A percentile compares a stretch with the other conserved stretches of the same genome.
Conservation (phyloP, 176 grass and related monocot species). For the Calamus simplicifolius region DNA sequence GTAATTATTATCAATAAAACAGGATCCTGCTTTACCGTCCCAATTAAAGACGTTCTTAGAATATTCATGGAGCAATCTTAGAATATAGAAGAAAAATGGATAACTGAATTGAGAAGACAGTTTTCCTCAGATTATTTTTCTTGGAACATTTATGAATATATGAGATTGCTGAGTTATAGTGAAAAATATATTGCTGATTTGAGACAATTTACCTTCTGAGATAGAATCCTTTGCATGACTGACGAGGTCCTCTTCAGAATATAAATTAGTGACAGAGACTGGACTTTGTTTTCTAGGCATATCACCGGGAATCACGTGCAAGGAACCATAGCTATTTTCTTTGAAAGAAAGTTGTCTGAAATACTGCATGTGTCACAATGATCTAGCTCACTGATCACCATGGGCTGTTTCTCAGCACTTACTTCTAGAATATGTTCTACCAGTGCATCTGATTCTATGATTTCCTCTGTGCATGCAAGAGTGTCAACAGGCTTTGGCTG, state of each 20-base stretch:
- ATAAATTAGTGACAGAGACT: constrained; percentile 26
- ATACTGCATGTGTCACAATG: neutral
- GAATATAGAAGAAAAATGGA: too few species aligned
- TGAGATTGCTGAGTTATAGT: too few species aligned
- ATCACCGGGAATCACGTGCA: constrained; percentile 23
- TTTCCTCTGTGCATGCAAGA: constrained; percentile 18
- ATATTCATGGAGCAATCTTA: too few species aligned
- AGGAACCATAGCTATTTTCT: constrained; percentile 8
- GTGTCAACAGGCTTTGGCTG: constrained; percentile 13
- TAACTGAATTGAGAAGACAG: too few species aligned
- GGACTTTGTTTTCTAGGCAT: constrained; percentile 28
- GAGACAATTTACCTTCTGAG: constrained; percentile 24
- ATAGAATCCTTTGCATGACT: constrained; percentile 24
- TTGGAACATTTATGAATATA: too few species aligned
- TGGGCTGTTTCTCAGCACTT: constrained; percentile 16
- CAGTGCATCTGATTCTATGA: constrained; percentile 14
- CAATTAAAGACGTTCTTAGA: too few species aligned
- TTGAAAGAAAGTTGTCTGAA: constrained; percentile 12
- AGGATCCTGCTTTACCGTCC: too few species aligned
- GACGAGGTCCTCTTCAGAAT: constrained; percentile 18
- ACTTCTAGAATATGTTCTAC: constrained; percentile 11
- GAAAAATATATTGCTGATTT: neutral
- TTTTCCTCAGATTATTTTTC: too few species aligned
- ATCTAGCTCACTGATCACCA: neutral
- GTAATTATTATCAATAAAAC: constrained; percentile 3